Evolutionary conservation across 345 rosid genomes (phyloP), one percentile per base, ranked within the genome.

Genomic region (Acer yangbiense): DNA sequence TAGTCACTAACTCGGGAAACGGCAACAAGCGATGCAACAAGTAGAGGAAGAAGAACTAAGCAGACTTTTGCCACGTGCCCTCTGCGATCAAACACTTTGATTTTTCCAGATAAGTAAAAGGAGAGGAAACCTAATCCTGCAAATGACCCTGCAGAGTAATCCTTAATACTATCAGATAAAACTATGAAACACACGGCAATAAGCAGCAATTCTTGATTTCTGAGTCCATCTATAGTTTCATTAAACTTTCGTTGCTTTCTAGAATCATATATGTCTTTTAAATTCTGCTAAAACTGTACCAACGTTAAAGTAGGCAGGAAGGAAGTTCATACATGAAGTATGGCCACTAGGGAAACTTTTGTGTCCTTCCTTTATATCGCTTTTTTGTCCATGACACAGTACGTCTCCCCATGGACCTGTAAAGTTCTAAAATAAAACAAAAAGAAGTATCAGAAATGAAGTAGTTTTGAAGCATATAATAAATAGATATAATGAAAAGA

Each of bases 271-370:
- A 16, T 68, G n/a, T 46, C 14, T 29, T 63, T 64, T 23, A 70
- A 9, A 0, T 65, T 13, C 39, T 32, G 12, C 27, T 12, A 43
- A 67, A 63, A n/a, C 17, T 14, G 58, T 54, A 54, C 12, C 7
- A 54, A 54, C 20, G 17, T 54, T 6, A 16, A 54, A 14, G n/a
- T 54, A 16, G 8, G 11, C n/a, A 54, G 58, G 58, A 52, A 14
- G 57, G n/a, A 54, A 61, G 66, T 43, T 58, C 88, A 85, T 78
- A 90, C 94, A 86, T 17, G 98, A 92, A 32, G 97, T 76, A 77
- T 94, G 98, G 29, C 97, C 98, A 10, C 98, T 94, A 0, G 98
- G 98, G 73, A 95, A 95, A 75, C 98, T 92, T 83, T 87, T 90
- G 63, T 90, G 91, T 25, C 98, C 98, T 85, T 95, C 98, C 79